Base-by-base conservation (phyloP, 1,284 basidiomycete species). In the Cryptococcus sp. region DNA sequence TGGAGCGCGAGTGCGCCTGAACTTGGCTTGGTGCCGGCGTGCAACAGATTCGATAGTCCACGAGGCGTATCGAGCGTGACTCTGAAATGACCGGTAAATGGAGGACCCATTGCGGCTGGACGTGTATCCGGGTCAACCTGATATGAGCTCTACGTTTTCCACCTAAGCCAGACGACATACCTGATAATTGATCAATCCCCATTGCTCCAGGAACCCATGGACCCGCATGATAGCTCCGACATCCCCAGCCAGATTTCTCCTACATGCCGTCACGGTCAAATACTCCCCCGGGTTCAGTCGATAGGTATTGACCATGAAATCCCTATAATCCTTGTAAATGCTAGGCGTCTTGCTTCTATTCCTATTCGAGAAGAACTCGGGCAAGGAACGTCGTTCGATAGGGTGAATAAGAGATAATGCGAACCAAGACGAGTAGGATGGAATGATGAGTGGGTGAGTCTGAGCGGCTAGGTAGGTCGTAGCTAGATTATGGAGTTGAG, bases 281-380 rank as follows among this genome's bases (percentile, higher is more conserved):
- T 99, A 99, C 74, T 99, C 94, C 40, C 83, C 83, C 1, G 94
- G 96, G 59, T 96, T 84, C 46, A 99, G 81, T 41, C 94, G 82
- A 77, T 98, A 98, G 2, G 94, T 94, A 78, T 99, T 97, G 75
- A 99, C 85, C 91, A 99, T 99, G 67, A 99, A 99, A 80, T 99
- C 94, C 57, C 94, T 85, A 72, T 99, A 99, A 74, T 98, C 94
- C 76, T 98, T 98, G 81, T 98, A 99, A 61, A 98, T 91, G 25
- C 88, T 83, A 0, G 94, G 94, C 0, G 93, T 97, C 78, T 99
- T 99, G 60, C 86, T 88, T 62, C 94, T 78, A 74, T 96, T 94
- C 57, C 91, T 82, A 53, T 88, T 90, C 73, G 93, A 94, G 82
- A 99, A 99, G 81, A 98, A 99, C 76, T 99, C 94, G 39, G 94